These are phyloP conservation scores for Saccharomyces hybrid DNA, from an alignment of 1,139 yeast species.

Conservation along the genomic window DNA sequence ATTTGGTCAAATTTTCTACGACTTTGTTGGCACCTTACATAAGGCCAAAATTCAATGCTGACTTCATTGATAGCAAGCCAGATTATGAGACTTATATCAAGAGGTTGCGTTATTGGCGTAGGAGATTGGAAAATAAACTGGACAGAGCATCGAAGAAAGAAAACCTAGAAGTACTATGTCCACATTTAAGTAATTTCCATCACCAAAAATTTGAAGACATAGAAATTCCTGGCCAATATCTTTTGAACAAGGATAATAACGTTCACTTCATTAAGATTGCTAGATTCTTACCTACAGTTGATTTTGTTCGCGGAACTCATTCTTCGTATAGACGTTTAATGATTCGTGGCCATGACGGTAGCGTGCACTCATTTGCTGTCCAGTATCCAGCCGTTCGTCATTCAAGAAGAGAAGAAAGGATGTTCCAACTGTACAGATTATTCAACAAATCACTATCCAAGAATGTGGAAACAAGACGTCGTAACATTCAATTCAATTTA, in stretches of 20 bases:
- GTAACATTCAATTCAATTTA: constrained; percentile 76
- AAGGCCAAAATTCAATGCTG: constrained; percentile 84
- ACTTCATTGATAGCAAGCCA: constrained; percentile 81
- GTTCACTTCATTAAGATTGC: constrained; percentile 87
- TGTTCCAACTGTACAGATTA: constrained; percentile 82
- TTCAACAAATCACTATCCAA: constrained; percentile 74
- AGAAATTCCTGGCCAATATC: constrained; percentile 94
- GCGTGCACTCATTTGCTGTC: constrained; percentile 84
- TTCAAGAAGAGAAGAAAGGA: constrained; percentile 91
- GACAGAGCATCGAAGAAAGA: constrained; percentile 69
- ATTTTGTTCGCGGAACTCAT: constrained; percentile 81
- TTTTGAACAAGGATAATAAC: constrained; percentile 75
- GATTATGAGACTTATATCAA: constrained; percentile 79
- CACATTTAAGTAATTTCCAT: constrained; percentile 93
- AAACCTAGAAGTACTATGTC: constrained; percentile 83
- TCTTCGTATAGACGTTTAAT: constrained; percentile 87
- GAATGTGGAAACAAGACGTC: constrained; percentile 80
- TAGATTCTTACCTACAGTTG: constrained; percentile 82
- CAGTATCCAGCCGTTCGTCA: constrained; percentile 98
- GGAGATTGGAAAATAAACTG: constrained; percentile 80
- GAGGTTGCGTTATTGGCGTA: constrained; percentile 86
- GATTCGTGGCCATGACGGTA: constrained; percentile 90
- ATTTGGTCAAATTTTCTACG: constrained; percentile 84
- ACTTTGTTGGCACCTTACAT: constrained; percentile 86
- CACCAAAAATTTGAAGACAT: constrained; percentile 97